These are phyloP conservation scores for Cadophora sp. DNA, from an alignment of 2,329 filamentous ascomycete genomes.

Conservation along the genomic window DNA sequence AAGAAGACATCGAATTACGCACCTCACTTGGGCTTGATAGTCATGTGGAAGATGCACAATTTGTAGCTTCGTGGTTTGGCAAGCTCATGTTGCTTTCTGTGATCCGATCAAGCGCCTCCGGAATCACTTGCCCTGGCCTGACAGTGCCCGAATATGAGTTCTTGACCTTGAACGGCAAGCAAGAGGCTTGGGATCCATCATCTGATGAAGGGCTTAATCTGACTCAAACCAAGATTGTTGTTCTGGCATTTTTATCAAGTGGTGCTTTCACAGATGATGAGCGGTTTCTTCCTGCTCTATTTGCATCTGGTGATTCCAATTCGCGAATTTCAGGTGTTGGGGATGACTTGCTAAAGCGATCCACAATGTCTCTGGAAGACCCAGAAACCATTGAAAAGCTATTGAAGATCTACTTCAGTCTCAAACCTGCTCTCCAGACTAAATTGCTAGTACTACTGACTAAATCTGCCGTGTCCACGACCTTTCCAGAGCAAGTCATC, in stretches of 20 bases:
- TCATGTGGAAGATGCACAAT: constrained; percentile 68
- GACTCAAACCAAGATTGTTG: constrained; percentile 72
- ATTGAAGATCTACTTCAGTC: constrained; percentile 75
- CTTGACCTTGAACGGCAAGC: constrained; percentile 69
- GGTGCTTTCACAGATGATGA: constrained; percentile 86
- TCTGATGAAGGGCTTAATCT: constrained; percentile 68
- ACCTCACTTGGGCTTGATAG: constrained; percentile 70
- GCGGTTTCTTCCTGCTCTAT: constrained; percentile 82
- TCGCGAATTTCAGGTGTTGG: constrained; percentile 83
- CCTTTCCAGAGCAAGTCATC: constrained; percentile 71
- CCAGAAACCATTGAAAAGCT: constrained; percentile 66
- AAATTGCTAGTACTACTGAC: constrained; percentile 78
- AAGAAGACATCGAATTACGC: constrained; percentile 76
- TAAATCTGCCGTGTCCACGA: constrained; percentile 77
- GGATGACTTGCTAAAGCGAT: constrained; percentile 87
- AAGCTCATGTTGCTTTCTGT: constrained; percentile 76
- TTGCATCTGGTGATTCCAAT: constrained; percentile 83
- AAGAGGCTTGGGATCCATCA: constrained; percentile 71
- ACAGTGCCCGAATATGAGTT: constrained; percentile 72
- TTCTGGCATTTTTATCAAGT: constrained; percentile 77
- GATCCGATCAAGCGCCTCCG: constrained; percentile 45
- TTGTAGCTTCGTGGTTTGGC: constrained; percentile 77
- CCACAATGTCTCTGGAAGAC: constrained; percentile 76
- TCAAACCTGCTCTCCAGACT: constrained; percentile 75
- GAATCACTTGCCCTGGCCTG: constrained; percentile 60